phyloP scores from a whole-genome alignment of 192 early-diverging fungal species.

The Allomyces arbusculus region DNA sequence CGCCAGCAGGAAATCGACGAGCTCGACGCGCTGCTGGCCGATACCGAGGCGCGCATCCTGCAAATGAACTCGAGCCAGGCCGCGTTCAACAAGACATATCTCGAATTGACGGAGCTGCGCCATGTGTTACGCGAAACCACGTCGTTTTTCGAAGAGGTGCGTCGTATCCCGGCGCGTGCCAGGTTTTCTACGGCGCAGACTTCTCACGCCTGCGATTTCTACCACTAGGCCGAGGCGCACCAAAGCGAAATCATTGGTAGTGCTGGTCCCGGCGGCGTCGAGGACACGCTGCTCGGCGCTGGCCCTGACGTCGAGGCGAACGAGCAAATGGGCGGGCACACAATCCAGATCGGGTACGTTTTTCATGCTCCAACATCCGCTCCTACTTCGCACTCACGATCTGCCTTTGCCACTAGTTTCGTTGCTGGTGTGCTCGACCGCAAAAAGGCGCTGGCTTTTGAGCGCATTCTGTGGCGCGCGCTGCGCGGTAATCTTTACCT shows the following conservation, averaged over 20 bases:
- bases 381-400: too few relatives aligned
- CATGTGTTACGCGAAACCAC: slow-evolving; percentile 75
- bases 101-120: slow-evolving; percentile 74
- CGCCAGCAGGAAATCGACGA: slow-evolving; percentile 86
- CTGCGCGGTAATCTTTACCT: slow-evolving; percentile 93
- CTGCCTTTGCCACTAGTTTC: slow-evolving; percentile 20
- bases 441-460: slow-evolving; percentile 62
- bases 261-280: too few relatives aligned
- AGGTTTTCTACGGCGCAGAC: too few relatives aligned
- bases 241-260: too few relatives aligned
- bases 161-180: neutral
- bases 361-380: too few relatives aligned
- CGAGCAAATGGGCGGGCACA: too few relatives aligned
- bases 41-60: slow-evolving; percentile 59
- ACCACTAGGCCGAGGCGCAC: too few relatives aligned
- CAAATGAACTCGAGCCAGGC: slow-evolving; percentile 78
- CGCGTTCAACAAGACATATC: slow-evolving; percentile 62
- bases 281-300: too few relatives aligned
- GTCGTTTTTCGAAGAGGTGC: slow-evolving; percentile 59
- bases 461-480: slow-evolving; percentile 89
- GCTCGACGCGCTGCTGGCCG: slow-evolving; percentile 55
- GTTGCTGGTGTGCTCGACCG: slow-evolving; percentile 90
- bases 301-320: too few relatives aligned
- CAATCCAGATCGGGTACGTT: too few relatives aligned
- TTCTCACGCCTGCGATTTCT: too few relatives aligned